Evolutionary conservation across 2,329 filamentous ascomycete genomes (phyloP), one percentile per base, ranked within the genome.

Genomic region (Seiridium unicorne): DNA sequence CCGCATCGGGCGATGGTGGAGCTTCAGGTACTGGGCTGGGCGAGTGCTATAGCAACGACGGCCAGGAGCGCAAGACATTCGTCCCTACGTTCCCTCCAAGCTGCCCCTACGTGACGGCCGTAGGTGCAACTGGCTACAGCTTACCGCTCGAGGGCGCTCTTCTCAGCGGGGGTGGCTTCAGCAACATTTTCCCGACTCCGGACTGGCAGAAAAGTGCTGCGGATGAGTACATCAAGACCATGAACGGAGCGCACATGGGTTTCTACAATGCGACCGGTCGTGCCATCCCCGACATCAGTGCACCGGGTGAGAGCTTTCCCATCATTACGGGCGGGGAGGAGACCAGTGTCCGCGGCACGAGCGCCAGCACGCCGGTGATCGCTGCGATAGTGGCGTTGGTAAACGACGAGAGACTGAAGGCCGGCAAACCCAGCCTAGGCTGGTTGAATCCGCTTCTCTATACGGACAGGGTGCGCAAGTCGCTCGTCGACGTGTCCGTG

Each of bases 1-100:
- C 87, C 68, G 79, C 80, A 10, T 83, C 81, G 18, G 88, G 88
- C 2, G 87, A 90, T 65, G 65, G 66, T 11, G 68, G 86, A 31
- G 78, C 85, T 4, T 84, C 84, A 9, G 74, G 76, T 7, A 77
- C 78, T 5, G 85, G 82, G 66, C 72, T 77, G 61, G 61, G 59
- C 13, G 76, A 77, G 6, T 86, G 83, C 68, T 72, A 77, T 61
- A 78, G 76, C 62, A 86, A 84, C 64, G 80, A 86, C 57, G 83
- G 83, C 31, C 77, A 75, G 55, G 78, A 80, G 57, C 77, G 74
- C 2, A 76, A 73, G 44, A 74, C 67, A 57, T 85, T 84, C 68
- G 66, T 79, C 9, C 79, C 82, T 2, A 74, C 70, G 5, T 86
- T 84, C 67, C 83, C 83, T 0, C 78, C 80, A 6, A 74, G 77